Base-by-base conservation (phyloP, 495 filamentous ascomycete genomes). In the Melanomma pulvis-pyrius region DNA sequence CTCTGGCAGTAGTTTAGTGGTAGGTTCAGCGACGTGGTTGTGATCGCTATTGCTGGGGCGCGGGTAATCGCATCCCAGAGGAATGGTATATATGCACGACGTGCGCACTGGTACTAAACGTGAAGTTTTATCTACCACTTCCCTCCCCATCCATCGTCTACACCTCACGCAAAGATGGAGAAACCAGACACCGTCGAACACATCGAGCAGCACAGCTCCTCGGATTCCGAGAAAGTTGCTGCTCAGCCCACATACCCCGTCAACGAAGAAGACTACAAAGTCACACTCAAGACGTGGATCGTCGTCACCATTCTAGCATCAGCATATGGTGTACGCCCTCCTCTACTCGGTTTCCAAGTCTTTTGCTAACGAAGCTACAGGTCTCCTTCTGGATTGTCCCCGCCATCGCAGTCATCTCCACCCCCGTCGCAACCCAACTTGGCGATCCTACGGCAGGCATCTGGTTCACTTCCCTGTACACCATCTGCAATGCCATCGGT, bases 221-320 rank as follows among this genome's bases (percentile, higher is more conserved):
- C 39, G 3, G 39, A 44, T 17, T 44, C 57, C 3, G 59, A 61
- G 47, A 61, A 61, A 21, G 59, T 4, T 22, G 47, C 52, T 3
- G 21, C 47, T 39, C 26, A 61, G 22, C 50, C 25, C 13, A 21
- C 28, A 13, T 39, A 55, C 17, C 61, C 61, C 8, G 13, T 46
- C 29, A 25, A 62, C 15, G 57, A 54, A 46, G 32, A 51, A 48
- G 64, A 67, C 17, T 54, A 60, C 25, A 19, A 48, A 2, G 64
- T 67, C n/a, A 67, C 64, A 13, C 53, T 56, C 46, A 67, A 67
- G 64, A 67, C 64, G 8, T 67, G 64, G 64, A 34, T 67, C 19
- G 64, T 67, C 1, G 57, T 67, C 24, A 56, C 36, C n/a, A 60
- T 61, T 25, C 39, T 51, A 6, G 46, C 47, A 4, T 61, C 44